These are phyloP conservation scores for Schizophyllum amplum DNA, from an alignment of 1,284 basidiomycete genomes.

Conservation along the genomic window DNA sequence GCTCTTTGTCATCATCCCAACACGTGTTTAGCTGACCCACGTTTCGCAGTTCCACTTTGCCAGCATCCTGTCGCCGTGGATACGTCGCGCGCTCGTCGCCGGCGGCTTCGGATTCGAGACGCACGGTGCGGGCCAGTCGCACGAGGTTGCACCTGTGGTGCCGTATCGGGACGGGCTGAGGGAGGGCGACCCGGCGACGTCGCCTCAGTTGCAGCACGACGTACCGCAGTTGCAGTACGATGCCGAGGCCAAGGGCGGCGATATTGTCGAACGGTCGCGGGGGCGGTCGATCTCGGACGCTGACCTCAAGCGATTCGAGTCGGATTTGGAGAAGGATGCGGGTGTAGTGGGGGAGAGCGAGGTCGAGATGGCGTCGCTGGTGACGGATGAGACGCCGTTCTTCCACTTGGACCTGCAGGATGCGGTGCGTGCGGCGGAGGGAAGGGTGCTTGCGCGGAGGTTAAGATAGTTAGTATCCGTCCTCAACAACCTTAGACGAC, in stretches of 20 bases:
- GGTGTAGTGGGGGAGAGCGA: conserved; percentile 35
- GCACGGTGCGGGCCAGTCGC: conserved; percentile 35
- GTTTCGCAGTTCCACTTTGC: conserved; percentile 75
- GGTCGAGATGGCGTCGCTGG: not conserved
- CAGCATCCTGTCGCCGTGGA: conserved; percentile 89
- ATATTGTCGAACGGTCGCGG: not conserved
- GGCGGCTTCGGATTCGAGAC: conserved; percentile 60
- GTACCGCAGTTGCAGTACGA: conserved; percentile 12
- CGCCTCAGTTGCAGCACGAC: conserved; percentile 5
- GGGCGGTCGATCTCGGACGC: conserved; percentile 2
- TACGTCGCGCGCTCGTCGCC: conserved; percentile 80
- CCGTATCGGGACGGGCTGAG: conserved; percentile 41
- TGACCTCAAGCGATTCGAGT: conserved; percentile 28
- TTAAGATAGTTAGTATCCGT: too few species aligned
- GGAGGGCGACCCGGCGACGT: conserved; percentile 17
- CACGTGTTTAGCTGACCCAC: conserved; percentile 2
- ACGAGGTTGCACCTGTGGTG: conserved; percentile 71
- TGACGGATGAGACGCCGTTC: conserved; percentile 55
- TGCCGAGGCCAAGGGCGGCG: not conserved
- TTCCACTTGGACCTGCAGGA: conserved; percentile 80
- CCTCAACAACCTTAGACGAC: too few species aligned
- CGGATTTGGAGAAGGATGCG: conserved; percentile 21
- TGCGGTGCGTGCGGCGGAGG: conserved; percentile 69
- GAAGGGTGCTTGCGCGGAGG: too few species aligned
- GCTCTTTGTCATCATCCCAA: not conserved